These are phyloP conservation scores for Hondaea fermentalgiana DNA, from an alignment of 108 stramenopile species.

Conservation along the genomic window DNA sequence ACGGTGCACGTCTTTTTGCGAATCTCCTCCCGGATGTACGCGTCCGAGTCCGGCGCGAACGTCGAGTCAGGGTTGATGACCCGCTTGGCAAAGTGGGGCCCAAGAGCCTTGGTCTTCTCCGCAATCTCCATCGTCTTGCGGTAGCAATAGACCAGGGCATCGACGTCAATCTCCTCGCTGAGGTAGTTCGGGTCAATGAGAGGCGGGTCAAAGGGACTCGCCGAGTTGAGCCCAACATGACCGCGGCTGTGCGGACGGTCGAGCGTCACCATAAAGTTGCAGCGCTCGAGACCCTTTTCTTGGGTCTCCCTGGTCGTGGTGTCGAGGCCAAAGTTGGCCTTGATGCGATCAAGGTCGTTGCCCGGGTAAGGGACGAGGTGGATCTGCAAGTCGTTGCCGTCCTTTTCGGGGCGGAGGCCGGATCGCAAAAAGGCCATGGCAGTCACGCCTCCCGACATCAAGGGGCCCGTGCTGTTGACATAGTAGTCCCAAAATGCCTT, in stretches of 20 bases:
- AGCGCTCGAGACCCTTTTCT: background rate
- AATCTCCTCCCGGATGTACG: background rate
- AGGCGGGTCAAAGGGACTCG: background rate
- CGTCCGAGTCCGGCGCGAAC: background rate
- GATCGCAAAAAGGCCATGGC: slow-evolving; percentile 8
- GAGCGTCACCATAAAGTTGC: background rate
- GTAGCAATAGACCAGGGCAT: background rate
- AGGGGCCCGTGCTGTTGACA: background rate
- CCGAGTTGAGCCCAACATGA: background rate
- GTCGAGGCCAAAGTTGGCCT: background rate
- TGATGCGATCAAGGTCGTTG: background rate
- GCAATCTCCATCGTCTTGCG: background rate
- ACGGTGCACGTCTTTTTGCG: background rate
- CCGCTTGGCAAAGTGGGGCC: background rate
- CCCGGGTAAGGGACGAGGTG: background rate
- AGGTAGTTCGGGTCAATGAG: background rate
- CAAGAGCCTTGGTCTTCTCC: background rate
- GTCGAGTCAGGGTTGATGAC: background rate
- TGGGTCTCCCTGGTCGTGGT: background rate
- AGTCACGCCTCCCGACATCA: background rate
- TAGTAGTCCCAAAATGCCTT: background rate
- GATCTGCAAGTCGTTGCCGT: background rate
- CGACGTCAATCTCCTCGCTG: background rate
- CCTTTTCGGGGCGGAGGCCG: background rate
- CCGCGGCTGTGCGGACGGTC: background rate